Evolutionary conservation across 2,329 filamentous ascomycete genomes (phyloP), one percentile per base, ranked within the genome.

Genomic region (Neofusicoccum cordaticola): DNA sequence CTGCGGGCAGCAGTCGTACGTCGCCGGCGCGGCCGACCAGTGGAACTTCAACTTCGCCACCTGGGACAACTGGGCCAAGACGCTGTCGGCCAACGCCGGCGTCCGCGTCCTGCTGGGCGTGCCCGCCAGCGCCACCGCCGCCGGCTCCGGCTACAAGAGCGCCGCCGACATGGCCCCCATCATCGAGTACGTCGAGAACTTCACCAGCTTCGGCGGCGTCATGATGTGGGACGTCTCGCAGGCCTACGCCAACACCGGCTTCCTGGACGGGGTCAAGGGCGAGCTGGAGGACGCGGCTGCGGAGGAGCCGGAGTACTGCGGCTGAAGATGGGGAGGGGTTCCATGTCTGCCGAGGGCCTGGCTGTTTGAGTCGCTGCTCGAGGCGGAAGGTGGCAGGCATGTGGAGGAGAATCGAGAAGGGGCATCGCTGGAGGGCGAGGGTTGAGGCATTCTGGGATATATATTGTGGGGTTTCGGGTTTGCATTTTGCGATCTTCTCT

Each of bases 61-160:
- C 34, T 91, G 88, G 88, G 85, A 91, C 72, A 79, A 77, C 66
- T 91, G 88, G 88, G 88, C 88, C 19, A 82, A 81, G 70, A 82
- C 74, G 0, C 79, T 78, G 2, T 86, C 84, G 68, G 78, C 81
- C 66, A 90, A 90, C 75, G 79, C 79, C 39, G 73, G 84, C 41
- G 86, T 88, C 65, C 88, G 87, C 75, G 77, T 90, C 17, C 75
- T 90, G 11, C 68, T 90, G 8, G 88, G 88, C 9, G 80, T 88
- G 2, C 86, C 87, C 0, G 87, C 84, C 39, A 83, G 81, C 67
- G 75, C 78, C 0, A 80, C 79, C 0, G 79, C 78, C 6, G 86
- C 84, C 2, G 85, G 85, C 4, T 78, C 77, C 3, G 87, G 88
- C 2, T 90, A 89, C 71, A 71, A 82, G 12, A 70, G 75, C 7